Evolutionary conservation across 805 yeast genomes (phyloP).

Genomic region (Metschnikowia amazonensis): DNA sequence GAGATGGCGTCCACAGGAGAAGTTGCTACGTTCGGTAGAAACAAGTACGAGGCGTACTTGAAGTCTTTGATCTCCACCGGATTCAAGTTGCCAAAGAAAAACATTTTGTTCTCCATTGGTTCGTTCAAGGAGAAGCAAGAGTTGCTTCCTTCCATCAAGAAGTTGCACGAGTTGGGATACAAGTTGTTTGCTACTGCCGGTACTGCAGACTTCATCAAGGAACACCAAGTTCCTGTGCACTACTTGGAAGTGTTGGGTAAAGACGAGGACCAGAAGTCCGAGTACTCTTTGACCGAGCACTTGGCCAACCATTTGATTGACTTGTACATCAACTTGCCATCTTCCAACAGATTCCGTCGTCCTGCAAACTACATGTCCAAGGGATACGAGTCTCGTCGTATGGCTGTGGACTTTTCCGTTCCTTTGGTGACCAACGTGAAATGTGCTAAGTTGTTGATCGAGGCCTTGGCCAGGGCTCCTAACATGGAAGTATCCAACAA

Average conservation of each 20-base stretch:
- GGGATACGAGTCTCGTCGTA: slow-evolving; percentile 97
- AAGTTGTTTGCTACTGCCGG: slow-evolving; percentile 97
- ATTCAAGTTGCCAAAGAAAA: slow-evolving; percentile 90
- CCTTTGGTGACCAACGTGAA: slow-evolving; percentile 97
- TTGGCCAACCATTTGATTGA: slow-evolving; percentile 96
- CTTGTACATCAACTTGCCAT: slow-evolving; percentile 92
- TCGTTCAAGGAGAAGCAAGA: slow-evolving; percentile 95
- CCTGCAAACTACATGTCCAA: slow-evolving; percentile 97
- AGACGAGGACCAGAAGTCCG: slow-evolving; percentile 77
- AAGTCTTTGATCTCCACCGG: slow-evolving; percentile 95
- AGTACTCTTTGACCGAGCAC: slow-evolving; percentile 93
- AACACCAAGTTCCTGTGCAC: slow-evolving; percentile 90
- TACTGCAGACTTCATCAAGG: slow-evolving; percentile 96
- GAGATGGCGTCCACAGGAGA: slow-evolving; percentile 99
- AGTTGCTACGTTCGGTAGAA: slow-evolving; percentile 94
- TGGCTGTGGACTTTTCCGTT: slow-evolving; percentile 98
- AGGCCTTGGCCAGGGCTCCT: slow-evolving; percentile 78
- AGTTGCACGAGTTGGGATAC: slow-evolving; percentile 78
- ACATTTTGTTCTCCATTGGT: slow-evolving; percentile 90
- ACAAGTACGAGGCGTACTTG: slow-evolving; percentile 95
- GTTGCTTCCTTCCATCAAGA: slow-evolving; percentile 80
- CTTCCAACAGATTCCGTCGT: slow-evolving; percentile 95
- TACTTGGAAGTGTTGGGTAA: slow-evolving; percentile 83
- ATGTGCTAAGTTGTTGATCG: slow-evolving; percentile 91
- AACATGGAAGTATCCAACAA: slow-evolving; percentile 65